Conservation (phyloP, 1,284 basidiomycete species). For the Inonotus obliquus region DNA sequence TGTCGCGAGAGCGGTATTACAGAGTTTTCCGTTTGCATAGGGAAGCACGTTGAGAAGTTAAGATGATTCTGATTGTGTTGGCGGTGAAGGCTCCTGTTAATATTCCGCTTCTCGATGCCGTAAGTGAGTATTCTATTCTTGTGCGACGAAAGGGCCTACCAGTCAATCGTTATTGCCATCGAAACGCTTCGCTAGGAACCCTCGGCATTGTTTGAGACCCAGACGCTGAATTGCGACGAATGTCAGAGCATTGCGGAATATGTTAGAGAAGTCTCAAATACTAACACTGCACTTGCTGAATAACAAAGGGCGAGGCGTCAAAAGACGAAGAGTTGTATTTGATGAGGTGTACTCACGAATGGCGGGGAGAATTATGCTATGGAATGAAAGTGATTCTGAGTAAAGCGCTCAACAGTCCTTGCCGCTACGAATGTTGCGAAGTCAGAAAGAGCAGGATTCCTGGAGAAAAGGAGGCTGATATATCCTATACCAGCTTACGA, state of each 20-base stretch:
- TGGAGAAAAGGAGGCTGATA: not conserved
- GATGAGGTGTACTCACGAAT: constrained; percentile 48
- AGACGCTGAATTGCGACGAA: no score
- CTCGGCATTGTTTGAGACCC: constrained; percentile 69
- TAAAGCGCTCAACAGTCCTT: constrained; percentile 24
- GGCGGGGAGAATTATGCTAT: constrained; percentile 64
- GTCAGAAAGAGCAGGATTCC: not conserved
- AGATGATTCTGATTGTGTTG: constrained; percentile 33
- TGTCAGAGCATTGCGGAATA: no score
- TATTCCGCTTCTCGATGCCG: constrained; percentile 32
- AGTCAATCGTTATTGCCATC: constrained; percentile 61
- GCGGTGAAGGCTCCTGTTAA: constrained; percentile 43
- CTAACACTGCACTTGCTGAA: no score
- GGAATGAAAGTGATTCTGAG: not conserved
- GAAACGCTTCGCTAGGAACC: constrained; percentile 70
- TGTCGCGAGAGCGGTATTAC: constrained; percentile 33
- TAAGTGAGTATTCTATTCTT: not conserved
- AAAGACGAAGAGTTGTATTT: not conserved
- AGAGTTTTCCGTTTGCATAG: not conserved
- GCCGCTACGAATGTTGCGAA: constrained; percentile 43
- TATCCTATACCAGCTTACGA: not conserved
- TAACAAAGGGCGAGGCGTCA: no score
- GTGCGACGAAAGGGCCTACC: constrained; percentile 22
- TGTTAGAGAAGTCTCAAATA: no score
- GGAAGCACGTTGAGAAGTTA: constrained; percentile 22